Conservation (phyloP, 495 filamentous ascomycete species). For the Lasiosphaeria ovina region DNA sequence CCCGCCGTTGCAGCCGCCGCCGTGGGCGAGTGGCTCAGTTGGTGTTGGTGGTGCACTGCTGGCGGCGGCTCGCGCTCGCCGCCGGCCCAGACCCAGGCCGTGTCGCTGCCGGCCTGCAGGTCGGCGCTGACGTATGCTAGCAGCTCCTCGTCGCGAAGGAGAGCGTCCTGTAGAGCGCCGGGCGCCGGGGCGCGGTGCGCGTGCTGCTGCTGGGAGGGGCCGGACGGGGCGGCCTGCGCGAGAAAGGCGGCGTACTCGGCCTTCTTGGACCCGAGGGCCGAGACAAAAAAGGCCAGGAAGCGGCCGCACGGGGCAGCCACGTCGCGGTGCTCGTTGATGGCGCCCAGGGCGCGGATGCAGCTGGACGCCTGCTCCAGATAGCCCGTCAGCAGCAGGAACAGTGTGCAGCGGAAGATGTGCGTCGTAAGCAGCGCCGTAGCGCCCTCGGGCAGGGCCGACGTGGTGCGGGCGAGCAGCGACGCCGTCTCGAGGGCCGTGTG, state of each 20-base stretch:
- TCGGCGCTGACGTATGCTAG: conserved; percentile 86
- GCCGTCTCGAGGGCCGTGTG: conserved; percentile 74
- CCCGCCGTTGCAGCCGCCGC: neutral
- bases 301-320: conserved; percentile 79
- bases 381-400: conserved; percentile 73
- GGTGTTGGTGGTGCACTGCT: neutral
- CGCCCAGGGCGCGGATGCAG: conserved; percentile 68
- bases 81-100: conserved; percentile 87
- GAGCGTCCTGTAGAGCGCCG: conserved; percentile 40
- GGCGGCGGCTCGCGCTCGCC: conserved; percentile 42
- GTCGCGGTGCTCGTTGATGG: conserved; percentile 65
- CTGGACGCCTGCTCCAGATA: conserved; percentile 68
- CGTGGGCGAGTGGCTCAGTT: conserved; percentile 6
- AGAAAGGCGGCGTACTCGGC: conserved; percentile 44
- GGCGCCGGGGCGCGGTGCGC: conserved; percentile 18
- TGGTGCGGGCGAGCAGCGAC: conserved; percentile 65
- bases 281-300: conserved; percentile 80
- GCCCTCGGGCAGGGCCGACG: conserved; percentile 38
- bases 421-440: conserved; percentile 61
- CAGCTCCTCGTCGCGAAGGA: conserved; percentile 86
- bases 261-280: conserved; percentile 58
- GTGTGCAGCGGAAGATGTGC: conserved; percentile 85
- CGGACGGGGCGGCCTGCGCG: conserved; percentile 20
- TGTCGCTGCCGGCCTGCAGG: conserved; percentile 77
- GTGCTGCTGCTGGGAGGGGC: conserved; percentile 19